Conservation (phyloP, 148 eudicot species). For the Pouteria glomerata region DNA sequence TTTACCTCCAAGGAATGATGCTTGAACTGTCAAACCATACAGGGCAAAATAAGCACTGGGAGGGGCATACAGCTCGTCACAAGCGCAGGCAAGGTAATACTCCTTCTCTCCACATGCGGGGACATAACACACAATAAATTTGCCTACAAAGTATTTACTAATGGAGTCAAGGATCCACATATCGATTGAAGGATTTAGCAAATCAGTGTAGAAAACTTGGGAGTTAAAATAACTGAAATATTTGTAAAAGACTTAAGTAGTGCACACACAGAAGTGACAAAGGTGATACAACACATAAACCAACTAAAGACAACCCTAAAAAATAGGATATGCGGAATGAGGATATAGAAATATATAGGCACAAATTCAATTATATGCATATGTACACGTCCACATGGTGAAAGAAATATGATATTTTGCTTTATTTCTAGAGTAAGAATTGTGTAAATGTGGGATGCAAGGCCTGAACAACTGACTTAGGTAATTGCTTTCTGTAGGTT, state of each 20-base stretch:
- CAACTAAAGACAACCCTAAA: background rate
- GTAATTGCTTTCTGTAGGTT: background rate
- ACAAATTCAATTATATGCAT: background rate
- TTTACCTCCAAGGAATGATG: slow-evolving; percentile 91
- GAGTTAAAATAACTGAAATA: too few species aligned
- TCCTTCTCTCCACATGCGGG: slow-evolving; percentile 89
- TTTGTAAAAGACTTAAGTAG: background rate
- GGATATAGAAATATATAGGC: background rate
- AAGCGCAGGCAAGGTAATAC: slow-evolving; percentile 88
- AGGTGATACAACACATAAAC: background rate
- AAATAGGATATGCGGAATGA: background rate
- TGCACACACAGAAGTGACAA: background rate
- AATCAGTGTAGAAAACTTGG: too few species aligned
- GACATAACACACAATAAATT: slow-evolving; percentile 65
- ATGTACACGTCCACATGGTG: background rate
- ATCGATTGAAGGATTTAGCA: too few species aligned
- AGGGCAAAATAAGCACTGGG: slow-evolving; percentile 88
- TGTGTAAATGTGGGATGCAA: background rate
- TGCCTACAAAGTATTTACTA: slow-evolving; percentile 40
- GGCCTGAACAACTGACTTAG: background rate
- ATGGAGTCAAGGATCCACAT: background rate
- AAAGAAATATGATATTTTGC: background rate
- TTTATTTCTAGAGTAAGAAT: background rate
- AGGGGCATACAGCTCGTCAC: slow-evolving; percentile 85
- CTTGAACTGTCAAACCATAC: slow-evolving; percentile 78